Evolutionary conservation across 306 rosid genomes (phyloP), one percentile per base, ranked within the genome.

Genomic region (Quercus rubra): DNA sequence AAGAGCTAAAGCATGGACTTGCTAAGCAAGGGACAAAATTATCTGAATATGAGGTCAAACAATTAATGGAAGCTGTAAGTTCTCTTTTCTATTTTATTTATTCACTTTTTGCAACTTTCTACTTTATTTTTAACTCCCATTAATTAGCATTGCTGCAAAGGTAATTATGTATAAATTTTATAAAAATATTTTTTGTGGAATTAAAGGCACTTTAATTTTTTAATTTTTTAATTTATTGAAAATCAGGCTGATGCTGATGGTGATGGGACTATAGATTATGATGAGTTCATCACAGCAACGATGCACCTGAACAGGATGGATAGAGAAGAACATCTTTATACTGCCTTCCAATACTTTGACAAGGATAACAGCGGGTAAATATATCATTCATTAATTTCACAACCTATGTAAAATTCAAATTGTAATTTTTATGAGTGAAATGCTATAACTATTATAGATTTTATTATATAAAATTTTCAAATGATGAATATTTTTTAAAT

Each of bases 221-320:
- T 9, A 12, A 6, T 55, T 58, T 6, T 63, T 23, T 75, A 20
- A 20, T 41, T 66, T 33, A 21, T 46, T 25, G 55, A 80, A 84
- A 72, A 77, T 78, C 80, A 94, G 98, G 99, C 98, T 55, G 99
- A 96, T 83, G 98, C 96, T 10, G 99, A 96, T 84, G 98, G 99
- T n/a, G 88, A 96, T 55, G 99, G 99, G 74, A 83, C 90, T 31
- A 96, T 96, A 82, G 98, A 96, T 83, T 96, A 96, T 9, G 99
- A 93, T 2, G 99, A 93, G 78, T 96, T 96, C 91, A 96, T 96
- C 86, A 85, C 99, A 52, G 99, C 99, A 77, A 96, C 99, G 19
- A 86, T 96, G 97, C 98, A 93, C 86, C 69, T 96, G 91, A 96
- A 96, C 86, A 82, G 98, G 70, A 70, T 91, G 96, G 97, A 96